A percentile compares a stretch with the other conserved stretches of the same genome.
phyloP scores from a whole-genome alignment of 768 basidiomycete species.

The Pisolithus marmoratus region DNA sequence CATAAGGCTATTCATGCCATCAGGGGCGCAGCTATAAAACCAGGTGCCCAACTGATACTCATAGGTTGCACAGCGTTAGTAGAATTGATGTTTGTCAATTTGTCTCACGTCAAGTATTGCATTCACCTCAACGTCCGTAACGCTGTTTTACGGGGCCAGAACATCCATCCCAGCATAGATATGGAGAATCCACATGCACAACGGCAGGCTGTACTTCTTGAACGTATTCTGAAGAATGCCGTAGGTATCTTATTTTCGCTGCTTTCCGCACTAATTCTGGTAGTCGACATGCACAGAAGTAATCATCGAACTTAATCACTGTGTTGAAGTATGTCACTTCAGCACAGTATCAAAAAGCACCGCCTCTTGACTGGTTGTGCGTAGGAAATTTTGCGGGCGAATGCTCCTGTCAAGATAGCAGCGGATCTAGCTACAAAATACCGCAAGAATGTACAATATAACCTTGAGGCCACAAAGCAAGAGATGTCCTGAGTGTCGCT shows the following conservation, averaged over 20 bases:
- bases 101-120: too few relatives aligned
- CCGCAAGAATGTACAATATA: slow-evolving; percentile 89
- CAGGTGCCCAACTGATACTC: too few relatives aligned
- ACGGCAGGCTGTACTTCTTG: slow-evolving; percentile 83
- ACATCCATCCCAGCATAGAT: slow-evolving; percentile 4
- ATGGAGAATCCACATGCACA: slow-evolving; percentile 98
- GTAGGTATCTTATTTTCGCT: slow-evolving; percentile 37
- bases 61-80: too few relatives aligned
- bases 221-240: slow-evolving; percentile 86
- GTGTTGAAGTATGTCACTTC: slow-evolving; percentile 58
- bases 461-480: slow-evolving; percentile 66
- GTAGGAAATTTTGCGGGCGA: slow-evolving; percentile 77
- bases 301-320: slow-evolving; percentile 83
- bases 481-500: slow-evolving; percentile 9
- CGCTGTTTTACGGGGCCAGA: too few relatives aligned
- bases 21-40: too few relatives aligned
- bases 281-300: slow-evolving; percentile 93
- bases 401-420: slow-evolving; percentile 70
- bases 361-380: background rate
- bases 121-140: too few relatives aligned
- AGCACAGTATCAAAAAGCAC: background rate
- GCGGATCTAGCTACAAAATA: slow-evolving; percentile 85
- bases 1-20: too few relatives aligned
- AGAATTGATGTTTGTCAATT: too few relatives aligned
- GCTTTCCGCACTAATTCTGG: background rate